These are phyloP conservation scores for Ananas comosus DNA, from an alignment of 176 grass and related monocot species.

Conservation along the genomic window DNA sequence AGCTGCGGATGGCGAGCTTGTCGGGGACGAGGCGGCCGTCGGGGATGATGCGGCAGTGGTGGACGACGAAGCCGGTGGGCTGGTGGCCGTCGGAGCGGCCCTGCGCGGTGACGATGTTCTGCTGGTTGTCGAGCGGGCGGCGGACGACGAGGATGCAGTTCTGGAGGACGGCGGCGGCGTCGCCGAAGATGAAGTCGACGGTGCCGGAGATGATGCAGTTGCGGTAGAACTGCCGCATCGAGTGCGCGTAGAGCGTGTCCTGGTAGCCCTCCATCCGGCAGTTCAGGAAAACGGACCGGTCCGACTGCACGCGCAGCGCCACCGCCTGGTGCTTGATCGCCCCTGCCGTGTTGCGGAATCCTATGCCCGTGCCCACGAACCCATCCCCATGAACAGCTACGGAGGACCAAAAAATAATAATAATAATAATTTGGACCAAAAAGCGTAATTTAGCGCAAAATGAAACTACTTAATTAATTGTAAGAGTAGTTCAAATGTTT, in stretches of 20 bases:
- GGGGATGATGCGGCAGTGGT: slow-evolving; percentile 58
- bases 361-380: slow-evolving; percentile 74
- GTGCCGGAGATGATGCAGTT: slow-evolving; percentile 72
- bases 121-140: slow-evolving; percentile 71
- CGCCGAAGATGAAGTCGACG: slow-evolving; percentile 86
- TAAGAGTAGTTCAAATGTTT: neutral
- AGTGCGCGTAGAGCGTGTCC: slow-evolving; percentile 93
- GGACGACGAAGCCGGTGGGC: slow-evolving; percentile 82
- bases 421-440: neutral
- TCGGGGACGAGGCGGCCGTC: slow-evolving; percentile 30
- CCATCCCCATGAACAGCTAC: slow-evolving; percentile 52
- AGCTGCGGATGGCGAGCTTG: slow-evolving; percentile 30
- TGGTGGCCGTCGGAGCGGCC: slow-evolving; percentile 54
- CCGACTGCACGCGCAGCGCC: slow-evolving; percentile 65
- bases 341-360: slow-evolving; percentile 83
- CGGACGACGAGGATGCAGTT: slow-evolving; percentile 64
- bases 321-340: slow-evolving; percentile 78
- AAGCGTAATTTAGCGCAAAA: too few relatives aligned
- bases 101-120: slow-evolving; percentile 83
- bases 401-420: neutral
- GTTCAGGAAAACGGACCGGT: slow-evolving; percentile 78
- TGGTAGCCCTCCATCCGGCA: slow-evolving; percentile 83
- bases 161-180: slow-evolving; percentile 83
- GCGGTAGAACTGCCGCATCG: slow-evolving; percentile 80
- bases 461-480: neutral